phyloP scores from a whole-genome alignment of 202 grass and related monocot genomes.

The Sporobolus alterniflorus region DNA sequence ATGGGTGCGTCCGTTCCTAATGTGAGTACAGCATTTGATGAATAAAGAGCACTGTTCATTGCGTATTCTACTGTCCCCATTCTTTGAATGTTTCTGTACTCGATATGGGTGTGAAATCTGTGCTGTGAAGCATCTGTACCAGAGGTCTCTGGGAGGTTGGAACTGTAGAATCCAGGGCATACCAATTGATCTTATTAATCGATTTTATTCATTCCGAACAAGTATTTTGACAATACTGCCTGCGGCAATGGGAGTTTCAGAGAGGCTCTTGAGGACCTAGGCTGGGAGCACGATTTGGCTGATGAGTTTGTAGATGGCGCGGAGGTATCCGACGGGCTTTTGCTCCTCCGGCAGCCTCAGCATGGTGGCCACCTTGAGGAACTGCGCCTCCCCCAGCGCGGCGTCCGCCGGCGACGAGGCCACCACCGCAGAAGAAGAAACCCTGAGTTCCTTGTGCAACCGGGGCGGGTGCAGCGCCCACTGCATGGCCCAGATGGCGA shows the following conservation, averaged over 20 bases:
- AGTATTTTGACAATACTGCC: neutral
- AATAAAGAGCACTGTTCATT: too few relatives aligned
- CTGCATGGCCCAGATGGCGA: slow-evolving; percentile 85
- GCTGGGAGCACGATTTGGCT: slow-evolving; percentile 18
- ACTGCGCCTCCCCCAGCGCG: slow-evolving; percentile 44
- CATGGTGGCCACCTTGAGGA: slow-evolving; percentile 62
- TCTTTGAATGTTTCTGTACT: too few relatives aligned
- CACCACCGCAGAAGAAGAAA: rapidly evolving
- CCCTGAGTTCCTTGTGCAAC: slow-evolving; percentile 44
- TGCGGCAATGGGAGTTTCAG: too few relatives aligned
- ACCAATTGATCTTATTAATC: too few relatives aligned
- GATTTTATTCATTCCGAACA: neutral
- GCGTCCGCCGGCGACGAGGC: slow-evolving; percentile 5
- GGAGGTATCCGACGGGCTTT: slow-evolving; percentile 39
- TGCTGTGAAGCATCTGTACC: too few relatives aligned
- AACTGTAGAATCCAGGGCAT: too few relatives aligned
- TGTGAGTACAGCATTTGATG: too few relatives aligned
- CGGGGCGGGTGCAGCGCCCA: slow-evolving; percentile 75
- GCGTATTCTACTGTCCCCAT: too few relatives aligned
- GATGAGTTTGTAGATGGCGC: slow-evolving; percentile 46
- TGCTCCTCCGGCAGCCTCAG: slow-evolving; percentile 68
- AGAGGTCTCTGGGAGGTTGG: too few relatives aligned
- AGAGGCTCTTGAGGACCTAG: too few relatives aligned
- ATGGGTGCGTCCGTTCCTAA: too few relatives aligned
- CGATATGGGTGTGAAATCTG: too few relatives aligned